Evolutionary conservation across 108 stramenopile genomes (phyloP).

Genomic region (Epipyxis sp.): DNA sequence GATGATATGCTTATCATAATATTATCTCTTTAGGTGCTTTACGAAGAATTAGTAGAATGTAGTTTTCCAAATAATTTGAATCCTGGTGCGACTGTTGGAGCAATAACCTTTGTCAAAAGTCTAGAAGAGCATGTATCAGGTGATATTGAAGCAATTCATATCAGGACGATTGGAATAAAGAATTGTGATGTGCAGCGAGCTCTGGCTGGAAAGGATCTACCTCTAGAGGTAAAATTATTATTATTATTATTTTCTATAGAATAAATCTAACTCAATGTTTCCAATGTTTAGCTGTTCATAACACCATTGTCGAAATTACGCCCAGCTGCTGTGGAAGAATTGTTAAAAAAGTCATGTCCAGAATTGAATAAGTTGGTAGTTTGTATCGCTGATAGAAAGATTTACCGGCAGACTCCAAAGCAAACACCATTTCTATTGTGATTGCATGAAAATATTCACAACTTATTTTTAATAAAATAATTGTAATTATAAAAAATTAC

Average conservation of each 20-base stretch:
- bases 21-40: neutral
- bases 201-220: slow-evolving; percentile 58
- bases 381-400: slow-evolving; percentile 65
- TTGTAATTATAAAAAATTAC: too few relatives aligned
- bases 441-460: too few relatives aligned
- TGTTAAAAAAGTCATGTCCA: slow-evolving; percentile 56
- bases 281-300: slow-evolving; percentile 36
- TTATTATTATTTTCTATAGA: slow-evolving; percentile 5
- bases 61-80: slow-evolving; percentile 65
- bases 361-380: slow-evolving; percentile 66
- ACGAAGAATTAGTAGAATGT: slow-evolving; percentile 68
- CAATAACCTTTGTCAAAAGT: slow-evolving; percentile 57
- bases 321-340: slow-evolving; percentile 61
- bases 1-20: neutral
- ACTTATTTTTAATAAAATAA: too few relatives aligned
- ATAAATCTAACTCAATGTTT: slow-evolving; percentile 64
- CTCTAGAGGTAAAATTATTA: too few relatives aligned
- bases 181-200: slow-evolving; percentile 60
- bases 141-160: slow-evolving; percentile 63
- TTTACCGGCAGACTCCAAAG: slow-evolving; percentile 65
- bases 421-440: slow-evolving; percentile 65
- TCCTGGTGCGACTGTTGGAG: slow-evolving; percentile 62
- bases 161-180: slow-evolving; percentile 76
- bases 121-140: slow-evolving; percentile 64
- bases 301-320: slow-evolving; percentile 58